Evolutionary conservation across 2,329 filamentous ascomycete genomes (phyloP), one percentile per base, ranked within the genome.

Genomic region (Colletotrichum spinosum): DNA sequence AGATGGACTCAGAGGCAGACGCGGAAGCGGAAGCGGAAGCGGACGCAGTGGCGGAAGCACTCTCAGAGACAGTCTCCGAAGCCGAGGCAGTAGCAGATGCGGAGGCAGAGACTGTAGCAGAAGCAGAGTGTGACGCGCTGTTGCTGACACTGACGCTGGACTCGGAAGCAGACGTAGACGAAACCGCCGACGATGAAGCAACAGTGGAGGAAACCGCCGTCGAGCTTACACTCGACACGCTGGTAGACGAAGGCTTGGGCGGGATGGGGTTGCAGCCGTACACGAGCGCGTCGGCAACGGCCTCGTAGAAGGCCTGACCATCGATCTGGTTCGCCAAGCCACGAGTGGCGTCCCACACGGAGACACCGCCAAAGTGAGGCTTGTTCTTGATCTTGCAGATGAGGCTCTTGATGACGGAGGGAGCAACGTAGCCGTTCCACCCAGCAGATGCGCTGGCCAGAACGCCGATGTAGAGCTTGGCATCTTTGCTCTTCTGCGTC

Each of bases 381-480:
- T 73, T 74, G 44, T 71, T 71, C 65, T 78, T 76, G 68, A 77
- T 73, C 55, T 74, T 50, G 69, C 81, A 80, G 66, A 84, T 73
- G 37, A 84, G 68, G 4, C 75, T 66, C 69, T 78, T 73, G 41
- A 81, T 69, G 7, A 70, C 68, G 1, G 66, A 60, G 4, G 77
- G 77, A 33, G 67, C 59, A 34, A 82, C 70, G 67, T 83, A 82
- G 12, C 75, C 75, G 8, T 72, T 56, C 34, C 65, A 70, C 3
- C 75, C 77, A 15, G 74, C 70, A 0, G 49, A 60, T 1, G 69
- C 35, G 10, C 72, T 72, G 5, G 75, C 77, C 4, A 80, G 78
- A 13, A 84, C 75, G 39, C 82, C 82, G 53, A 84, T 73, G 67
- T 77, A 83, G 53, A 84, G 71, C 75, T 83, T 82, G 37, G 82